Base-by-base conservation (phyloP, 352 stramenopile genomes). In the Halophytophthora batemanensis region DNA sequence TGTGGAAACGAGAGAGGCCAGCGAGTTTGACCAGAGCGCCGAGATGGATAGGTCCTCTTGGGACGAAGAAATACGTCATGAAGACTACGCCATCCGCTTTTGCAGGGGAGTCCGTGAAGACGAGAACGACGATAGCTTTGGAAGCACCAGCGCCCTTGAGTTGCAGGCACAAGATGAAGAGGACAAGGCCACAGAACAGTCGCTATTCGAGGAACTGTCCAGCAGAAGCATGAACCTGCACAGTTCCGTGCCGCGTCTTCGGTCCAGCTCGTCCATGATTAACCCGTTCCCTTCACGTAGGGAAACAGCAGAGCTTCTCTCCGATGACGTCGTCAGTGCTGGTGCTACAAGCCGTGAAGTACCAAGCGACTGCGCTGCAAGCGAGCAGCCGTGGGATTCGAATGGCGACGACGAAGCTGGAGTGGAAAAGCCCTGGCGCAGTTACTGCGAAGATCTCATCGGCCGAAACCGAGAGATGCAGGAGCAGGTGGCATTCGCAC, bases 381-480 rank as follows among this genome's bases (percentile, higher is more conserved):
- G 29, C 23, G 59, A 63, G 39, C 54, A 69, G 22, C 23, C 43
- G 1, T 66, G 50, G 40, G 36, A 49, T 46, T 41, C 21, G 45
- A 23, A 43, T 33, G 33, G 51, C 22, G 49, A 67, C 47, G 29
- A 17, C 22, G 41, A 72, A 22, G 36, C 63, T 35, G 55, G 45
- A 2, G 52, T 48, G 12, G 67, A 77, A 36, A 77, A 74, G 31
- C 78, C 81, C 1, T 92, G 81, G 81, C 75, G 71, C 12, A 69
- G 59, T 29, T 92, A 88, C 50, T 92, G 81, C 43, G 74, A 89
- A 47, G 78, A 92, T 34, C 45, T 92, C 5, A 81, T 85, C 33
- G 57, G 71, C 37, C 73, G 78, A 15, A 89, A 92, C 59, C 73
- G 79, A 35, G 77, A 90, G 40, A 79, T 90, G 73, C 77, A 90